These are phyloP conservation scores for Pseudopyrenochaeta lycopersici DNA, from an alignment of 2,329 filamentous ascomycete genomes.

Conservation along the genomic window DNA sequence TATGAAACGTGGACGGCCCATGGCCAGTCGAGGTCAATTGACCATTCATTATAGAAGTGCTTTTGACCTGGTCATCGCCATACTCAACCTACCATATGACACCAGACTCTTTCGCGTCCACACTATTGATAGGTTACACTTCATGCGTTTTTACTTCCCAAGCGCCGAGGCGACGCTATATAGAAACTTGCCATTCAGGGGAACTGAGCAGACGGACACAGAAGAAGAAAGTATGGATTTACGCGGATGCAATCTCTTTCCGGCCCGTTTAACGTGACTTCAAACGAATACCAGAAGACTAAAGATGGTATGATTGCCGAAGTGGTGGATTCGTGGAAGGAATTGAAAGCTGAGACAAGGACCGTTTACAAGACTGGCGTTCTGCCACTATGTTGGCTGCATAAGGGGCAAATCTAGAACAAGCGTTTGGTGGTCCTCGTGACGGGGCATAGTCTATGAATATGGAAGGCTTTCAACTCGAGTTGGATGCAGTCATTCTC, in stretches of 20 bases:
- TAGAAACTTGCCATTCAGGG: neutral
- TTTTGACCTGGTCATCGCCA: no score
- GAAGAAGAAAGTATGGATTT: neutral
- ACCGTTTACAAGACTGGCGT: neutral
- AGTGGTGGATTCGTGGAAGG: neutral
- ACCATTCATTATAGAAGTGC: no score
- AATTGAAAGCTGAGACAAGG: neutral
- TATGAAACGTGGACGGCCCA: no score
- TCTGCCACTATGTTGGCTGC: neutral
- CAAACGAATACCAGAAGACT: neutral
- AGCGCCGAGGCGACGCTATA: neutral
- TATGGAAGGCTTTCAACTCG: no score
- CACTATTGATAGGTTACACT: constrained; percentile 1
- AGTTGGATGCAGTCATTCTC: no score
- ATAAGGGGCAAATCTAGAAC: neutral
- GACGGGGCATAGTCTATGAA: neutral
- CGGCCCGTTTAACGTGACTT: constrained; percentile 6
- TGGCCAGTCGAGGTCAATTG: no score
- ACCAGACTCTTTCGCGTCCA: neutral
- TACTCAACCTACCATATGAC: no score
- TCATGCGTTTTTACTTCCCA: constrained; percentile 2
- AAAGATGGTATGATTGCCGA: neutral
- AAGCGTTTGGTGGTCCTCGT: neutral
- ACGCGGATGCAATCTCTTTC: neutral
- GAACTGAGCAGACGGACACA: neutral